These are phyloP conservation scores for Kodamaea neixiangensis DNA, from an alignment of 805 yeast species.

Conservation along the genomic window DNA sequence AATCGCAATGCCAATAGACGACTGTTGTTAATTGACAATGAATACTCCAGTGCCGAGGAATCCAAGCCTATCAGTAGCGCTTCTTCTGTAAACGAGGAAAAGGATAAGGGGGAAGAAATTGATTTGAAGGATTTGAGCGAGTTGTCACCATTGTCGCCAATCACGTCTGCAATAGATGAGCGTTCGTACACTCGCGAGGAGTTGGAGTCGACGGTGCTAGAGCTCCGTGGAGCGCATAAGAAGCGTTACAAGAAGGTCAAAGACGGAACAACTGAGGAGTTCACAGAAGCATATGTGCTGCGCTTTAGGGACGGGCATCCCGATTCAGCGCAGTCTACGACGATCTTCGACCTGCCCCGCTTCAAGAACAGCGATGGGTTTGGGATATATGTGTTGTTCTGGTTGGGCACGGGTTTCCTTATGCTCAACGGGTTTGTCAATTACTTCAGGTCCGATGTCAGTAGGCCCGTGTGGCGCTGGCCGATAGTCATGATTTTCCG, in stretches of 20 bases:
- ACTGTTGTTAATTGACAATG: slow-evolving; percentile 8
- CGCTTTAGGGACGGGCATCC: slow-evolving; percentile 50
- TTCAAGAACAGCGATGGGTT: slow-evolving; percentile 54
- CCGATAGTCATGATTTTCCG: slow-evolving; percentile 59
- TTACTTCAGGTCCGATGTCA: slow-evolving; percentile 49
- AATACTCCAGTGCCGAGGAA: not conserved
- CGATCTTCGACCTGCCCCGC: slow-evolving; percentile 55
- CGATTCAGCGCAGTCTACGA: slow-evolving; percentile 23
- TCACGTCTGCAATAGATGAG: not conserved
- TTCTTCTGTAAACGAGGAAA: not conserved
- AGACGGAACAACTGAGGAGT: slow-evolving; percentile 28
- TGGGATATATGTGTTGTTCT: slow-evolving; percentile 79
- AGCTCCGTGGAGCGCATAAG: not conserved
- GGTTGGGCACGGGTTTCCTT: slow-evolving; percentile 65
- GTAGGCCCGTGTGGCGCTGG: slow-evolving; percentile 48
- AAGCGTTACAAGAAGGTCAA: slow-evolving; percentile 13
- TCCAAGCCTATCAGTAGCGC: slow-evolving; percentile 9
- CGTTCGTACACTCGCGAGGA: slow-evolving; percentile 1
- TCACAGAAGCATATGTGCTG: slow-evolving; percentile 35
- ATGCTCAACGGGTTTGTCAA: slow-evolving; percentile 55
- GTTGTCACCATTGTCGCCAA: not conserved
- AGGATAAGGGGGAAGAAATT: too few relatives aligned
- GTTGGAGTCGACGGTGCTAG: not conserved
- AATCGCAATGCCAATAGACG: slow-evolving; percentile 10
- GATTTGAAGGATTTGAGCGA: not conserved